phyloP scores from a whole-genome alignment of 2,329 filamentous ascomycete genomes.

The Colletotrichum neosansevieriae region DNA sequence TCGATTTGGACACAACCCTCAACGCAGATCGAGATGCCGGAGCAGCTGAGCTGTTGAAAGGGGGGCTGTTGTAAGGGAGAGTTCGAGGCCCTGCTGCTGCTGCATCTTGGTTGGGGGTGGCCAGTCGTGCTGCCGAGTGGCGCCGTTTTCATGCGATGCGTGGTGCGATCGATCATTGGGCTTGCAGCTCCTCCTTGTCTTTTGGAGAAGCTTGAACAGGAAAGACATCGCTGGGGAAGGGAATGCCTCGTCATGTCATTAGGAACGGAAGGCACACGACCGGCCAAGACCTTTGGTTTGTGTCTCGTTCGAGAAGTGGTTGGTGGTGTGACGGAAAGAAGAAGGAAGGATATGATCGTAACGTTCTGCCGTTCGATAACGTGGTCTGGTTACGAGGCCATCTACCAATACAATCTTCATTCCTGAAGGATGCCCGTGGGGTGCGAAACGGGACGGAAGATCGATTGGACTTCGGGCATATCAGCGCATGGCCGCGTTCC shows the following conservation, averaged over 20 bases:
- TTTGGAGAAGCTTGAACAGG: neutral
- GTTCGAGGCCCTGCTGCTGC: neutral
- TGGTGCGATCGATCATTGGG: conserved; percentile 20
- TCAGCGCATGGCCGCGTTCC: conserved; percentile 5
- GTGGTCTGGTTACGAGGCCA: neutral
- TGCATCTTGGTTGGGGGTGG: neutral
- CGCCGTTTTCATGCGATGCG: conserved; percentile 21
- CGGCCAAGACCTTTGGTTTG: neutral
- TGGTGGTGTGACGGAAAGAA: neutral
- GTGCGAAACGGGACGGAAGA: neutral
- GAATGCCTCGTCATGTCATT: conserved; percentile 13
- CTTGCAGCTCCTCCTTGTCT: neutral
- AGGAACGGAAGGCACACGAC: conserved; percentile 14
- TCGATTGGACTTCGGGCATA: neutral
- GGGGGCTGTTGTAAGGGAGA: neutral
- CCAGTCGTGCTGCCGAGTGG: conserved; percentile 27
- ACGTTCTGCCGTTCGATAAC: conserved; percentile 10
- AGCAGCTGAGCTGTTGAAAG: conserved; percentile 7
- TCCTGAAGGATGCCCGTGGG: neutral
- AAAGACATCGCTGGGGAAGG: neutral
- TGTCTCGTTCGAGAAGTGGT: conserved; percentile 2
- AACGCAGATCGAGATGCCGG: conserved; percentile 17
- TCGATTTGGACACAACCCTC: neutral
- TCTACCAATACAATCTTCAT: conserved; percentile 3
- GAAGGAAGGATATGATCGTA: neutral